Conservation (phyloP, 108 stramenopile genomes). For the Schizochytrium sp. region DNA sequence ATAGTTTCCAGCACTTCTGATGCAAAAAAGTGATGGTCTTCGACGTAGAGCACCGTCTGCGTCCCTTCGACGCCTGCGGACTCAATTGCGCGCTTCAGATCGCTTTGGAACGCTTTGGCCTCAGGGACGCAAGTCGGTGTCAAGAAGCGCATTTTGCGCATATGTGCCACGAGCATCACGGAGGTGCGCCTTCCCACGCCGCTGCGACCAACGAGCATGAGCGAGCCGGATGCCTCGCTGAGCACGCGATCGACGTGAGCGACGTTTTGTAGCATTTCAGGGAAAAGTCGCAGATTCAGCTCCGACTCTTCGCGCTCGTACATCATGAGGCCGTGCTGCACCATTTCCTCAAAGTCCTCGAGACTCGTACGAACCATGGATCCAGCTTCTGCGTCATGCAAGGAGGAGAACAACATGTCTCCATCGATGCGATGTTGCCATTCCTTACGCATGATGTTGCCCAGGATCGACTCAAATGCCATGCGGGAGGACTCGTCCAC, state of each 20-base stretch:
- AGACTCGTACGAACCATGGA: slow-evolving; percentile 9
- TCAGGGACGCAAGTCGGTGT: slow-evolving; percentile 29
- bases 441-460: slow-evolving; percentile 18
- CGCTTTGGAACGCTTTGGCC: slow-evolving; percentile 30
- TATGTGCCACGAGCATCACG: slow-evolving; percentile 40
- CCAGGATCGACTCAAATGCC: slow-evolving; percentile 37
- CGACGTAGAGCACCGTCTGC: slow-evolving; percentile 36
- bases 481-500: slow-evolving; percentile 26
- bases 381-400: slow-evolving; percentile 11
- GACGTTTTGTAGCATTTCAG: slow-evolving; percentile 37
- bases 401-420: slow-evolving; percentile 29
- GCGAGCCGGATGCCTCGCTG: slow-evolving; percentile 47
- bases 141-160: slow-evolving; percentile 35
- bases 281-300: slow-evolving; percentile 41
- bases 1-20: slow-evolving; percentile 43
- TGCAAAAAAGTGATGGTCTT: slow-evolving; percentile 47
- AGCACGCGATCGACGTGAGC: slow-evolving; percentile 57
- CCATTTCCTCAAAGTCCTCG: slow-evolving; percentile 34
- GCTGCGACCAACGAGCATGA: slow-evolving; percentile 46
- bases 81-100: slow-evolving; percentile 48
- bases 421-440: slow-evolving; percentile 21
- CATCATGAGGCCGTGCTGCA: slow-evolving; percentile 40
- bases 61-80: slow-evolving; percentile 41
- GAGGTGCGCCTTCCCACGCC: slow-evolving; percentile 51
- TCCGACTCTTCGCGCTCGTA: slow-evolving; percentile 55